These are phyloP conservation scores for Ceratobasidium papillatum DNA, from an alignment of 1,284 basidiomycete species.

Conservation along the genomic window DNA sequence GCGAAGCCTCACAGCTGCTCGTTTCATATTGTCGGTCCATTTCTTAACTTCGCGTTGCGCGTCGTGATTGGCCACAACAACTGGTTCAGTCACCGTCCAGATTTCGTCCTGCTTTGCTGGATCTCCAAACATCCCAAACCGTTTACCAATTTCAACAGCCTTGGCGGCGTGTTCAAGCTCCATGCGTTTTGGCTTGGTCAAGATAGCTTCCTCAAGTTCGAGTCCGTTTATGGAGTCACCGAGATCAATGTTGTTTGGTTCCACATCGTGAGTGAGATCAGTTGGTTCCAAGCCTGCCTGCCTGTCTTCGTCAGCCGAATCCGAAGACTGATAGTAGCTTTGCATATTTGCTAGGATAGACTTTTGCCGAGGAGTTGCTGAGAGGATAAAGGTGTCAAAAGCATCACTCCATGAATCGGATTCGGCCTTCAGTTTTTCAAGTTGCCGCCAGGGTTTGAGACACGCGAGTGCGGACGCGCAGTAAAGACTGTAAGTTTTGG, in stretches of 20 bases:
- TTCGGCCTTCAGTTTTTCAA: neutral
- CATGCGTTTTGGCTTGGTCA: neutral
- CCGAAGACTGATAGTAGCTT: conserved; percentile 20
- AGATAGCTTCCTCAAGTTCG: neutral
- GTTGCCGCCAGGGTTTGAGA: conserved; percentile 24
- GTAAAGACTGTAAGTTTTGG: conserved; percentile 3
- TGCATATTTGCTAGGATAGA: conserved; percentile 16
- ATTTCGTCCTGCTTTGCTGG: too few relatives aligned
- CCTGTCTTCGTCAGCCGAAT: neutral
- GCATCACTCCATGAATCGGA: neutral
- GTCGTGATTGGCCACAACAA: too few relatives aligned
- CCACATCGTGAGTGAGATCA: too few relatives aligned
- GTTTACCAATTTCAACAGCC: neutral
- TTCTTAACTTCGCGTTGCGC: too few relatives aligned
- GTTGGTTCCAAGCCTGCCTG: neutral
- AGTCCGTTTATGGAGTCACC: neutral
- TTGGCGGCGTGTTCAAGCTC: neutral
- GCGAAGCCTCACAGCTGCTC: too few relatives aligned
- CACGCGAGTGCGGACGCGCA: conserved; percentile 1
- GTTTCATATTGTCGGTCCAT: too few relatives aligned
- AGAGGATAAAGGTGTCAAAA: neutral
- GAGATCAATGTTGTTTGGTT: neutral
- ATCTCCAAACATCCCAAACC: neutral
- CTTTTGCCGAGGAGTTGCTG: neutral
- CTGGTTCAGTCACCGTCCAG: too few relatives aligned